Conservation (phyloP, 2,329 filamentous ascomycete species). For the Rutstroemia sp. region DNA sequence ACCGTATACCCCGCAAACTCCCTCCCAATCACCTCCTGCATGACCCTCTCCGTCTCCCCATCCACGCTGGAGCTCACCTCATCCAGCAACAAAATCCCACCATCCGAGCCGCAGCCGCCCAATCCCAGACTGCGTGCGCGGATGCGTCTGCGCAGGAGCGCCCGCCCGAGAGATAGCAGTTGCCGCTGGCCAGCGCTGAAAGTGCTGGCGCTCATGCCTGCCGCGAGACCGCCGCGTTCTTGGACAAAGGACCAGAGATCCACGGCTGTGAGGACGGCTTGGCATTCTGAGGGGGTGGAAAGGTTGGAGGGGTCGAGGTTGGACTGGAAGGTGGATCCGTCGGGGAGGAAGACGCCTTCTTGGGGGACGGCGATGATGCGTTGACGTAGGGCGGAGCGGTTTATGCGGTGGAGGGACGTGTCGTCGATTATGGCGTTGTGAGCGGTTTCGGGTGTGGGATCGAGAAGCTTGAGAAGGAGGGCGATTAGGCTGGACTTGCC, state of each 20-base stretch:
- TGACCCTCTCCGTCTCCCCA: conserved; percentile 44
- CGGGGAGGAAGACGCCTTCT: conserved; percentile 44
- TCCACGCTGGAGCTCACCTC: conserved; percentile 24
- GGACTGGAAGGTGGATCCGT: conserved; percentile 32
- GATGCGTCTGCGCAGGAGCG: conserved; percentile 32
- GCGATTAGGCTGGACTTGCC: conserved; percentile 35
- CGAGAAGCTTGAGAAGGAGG: conserved; percentile 34
- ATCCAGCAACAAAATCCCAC: conserved; percentile 31
- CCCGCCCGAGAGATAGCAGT: conserved; percentile 40
- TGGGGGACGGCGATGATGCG: conserved; percentile 46
- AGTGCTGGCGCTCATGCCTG: conserved; percentile 25
- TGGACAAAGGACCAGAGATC: conserved; percentile 11
- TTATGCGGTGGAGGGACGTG: conserved; percentile 31
- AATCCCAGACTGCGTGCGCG: conserved; percentile 12
- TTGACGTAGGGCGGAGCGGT: conserved; percentile 37
- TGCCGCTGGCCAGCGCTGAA: conserved; percentile 41
- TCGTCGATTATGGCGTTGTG: conserved; percentile 38
- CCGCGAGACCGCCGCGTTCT: conserved; percentile 32
- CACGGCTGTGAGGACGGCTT: conserved; percentile 8
- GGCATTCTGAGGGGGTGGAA: conserved; percentile 21
- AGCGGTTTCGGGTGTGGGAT: conserved; percentile 18
- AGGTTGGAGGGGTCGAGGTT: conserved; percentile 37
- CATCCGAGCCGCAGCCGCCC: conserved; percentile 16
- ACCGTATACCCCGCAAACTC: conserved; percentile 49
- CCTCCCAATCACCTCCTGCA: conserved; percentile 46